Evolutionary conservation across 2,329 filamentous ascomycete species (phyloP).

Genomic region (Coleophoma eucalyptorum): DNA sequence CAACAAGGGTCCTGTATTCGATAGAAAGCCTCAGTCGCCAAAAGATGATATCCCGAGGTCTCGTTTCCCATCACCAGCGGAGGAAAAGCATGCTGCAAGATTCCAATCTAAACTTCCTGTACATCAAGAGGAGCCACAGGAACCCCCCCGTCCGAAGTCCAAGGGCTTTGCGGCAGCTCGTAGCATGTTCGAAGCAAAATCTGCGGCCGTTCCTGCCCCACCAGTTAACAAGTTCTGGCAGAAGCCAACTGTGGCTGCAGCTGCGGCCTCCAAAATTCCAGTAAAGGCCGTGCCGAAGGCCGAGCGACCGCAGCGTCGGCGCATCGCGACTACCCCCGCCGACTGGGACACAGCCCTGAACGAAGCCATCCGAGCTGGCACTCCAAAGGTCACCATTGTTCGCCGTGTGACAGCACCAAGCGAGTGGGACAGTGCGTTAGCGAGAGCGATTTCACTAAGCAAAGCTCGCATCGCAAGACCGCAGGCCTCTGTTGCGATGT

Average conservation of each 20-base stretch:
- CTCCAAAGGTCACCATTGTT: neutral
- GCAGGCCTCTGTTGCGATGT: neutral
- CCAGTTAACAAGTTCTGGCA: constrained; percentile 9
- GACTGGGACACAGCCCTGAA: constrained; percentile 20
- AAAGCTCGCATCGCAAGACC: neutral
- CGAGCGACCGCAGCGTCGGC: constrained; percentile 12
- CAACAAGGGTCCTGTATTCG: constrained; percentile 3
- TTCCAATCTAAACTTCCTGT: constrained; percentile 1
- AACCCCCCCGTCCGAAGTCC: constrained; percentile 14
- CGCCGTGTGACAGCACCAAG: neutral
- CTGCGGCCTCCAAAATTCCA: neutral
- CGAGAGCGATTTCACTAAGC: neutral
- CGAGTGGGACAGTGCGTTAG: neutral
- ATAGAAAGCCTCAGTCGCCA: neutral
- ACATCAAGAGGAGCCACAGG: neutral
- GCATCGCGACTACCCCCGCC: constrained; percentile 7
- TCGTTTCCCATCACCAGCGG: neutral
- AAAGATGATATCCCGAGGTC: neutral
- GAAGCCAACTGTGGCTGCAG: constrained; percentile 1
- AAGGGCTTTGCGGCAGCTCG: constrained; percentile 17
- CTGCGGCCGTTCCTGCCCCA: constrained; percentile 6
- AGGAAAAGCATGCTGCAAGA: neutral
- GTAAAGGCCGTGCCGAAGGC: constrained; percentile 5
- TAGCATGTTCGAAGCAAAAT: constrained; percentile 18
- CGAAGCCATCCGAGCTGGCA: constrained; percentile 18